Evolutionary conservation across 2,329 filamentous ascomycete species (phyloP), one percentile per base, ranked within the genome.

Genomic region (Bipolaris cookei): DNA sequence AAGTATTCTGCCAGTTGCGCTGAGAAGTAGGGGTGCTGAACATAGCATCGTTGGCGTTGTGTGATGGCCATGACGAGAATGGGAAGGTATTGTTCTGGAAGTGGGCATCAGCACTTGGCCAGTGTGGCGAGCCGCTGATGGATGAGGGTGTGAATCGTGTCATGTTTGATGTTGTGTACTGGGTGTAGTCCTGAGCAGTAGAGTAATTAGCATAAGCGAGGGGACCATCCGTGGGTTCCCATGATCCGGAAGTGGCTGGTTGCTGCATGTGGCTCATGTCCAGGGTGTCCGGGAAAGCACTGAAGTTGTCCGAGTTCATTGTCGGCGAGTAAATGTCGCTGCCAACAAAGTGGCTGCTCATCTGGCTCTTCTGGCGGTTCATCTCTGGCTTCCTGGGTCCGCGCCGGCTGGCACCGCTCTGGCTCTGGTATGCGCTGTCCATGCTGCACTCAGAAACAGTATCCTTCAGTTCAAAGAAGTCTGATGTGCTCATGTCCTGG

Each of bases 371-470:
- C 64, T 75, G 73, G 61, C 66, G 20, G 54, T 60, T 66, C 59
- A 65, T 64, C 51, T 73, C 71, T 47, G 67, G 54, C 57, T 66
- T 65, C 49, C 63, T 61, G 44, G 63, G 58, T 61, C 67, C 67
- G 56, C 69, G 69, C 67, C 68, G 69, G 69, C 66, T 72, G 66
- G 74, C 68, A 61, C 76, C 72, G 54, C 65, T 70, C 65, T 76
- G 74, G 65, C 76, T 78, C 52, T 77, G 72, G 57, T 78, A 78
- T 56, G 74, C 70, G 64, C 75, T 78, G 66, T 79, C 76, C 76
- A 79, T 78, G 67, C 75, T 77, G 68, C 72, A 76, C 59, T 74
- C 74, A 60, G 75, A 78, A 54, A 67, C 68, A 57, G 70, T 73
- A 51, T 76, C 74, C 68, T 76, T 76, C 39, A 66, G 63, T 51